Evolutionary conservation across 225 moss, liverwort and hornwort genomes (phyloP), one percentile per base, ranked within the genome.

Genomic region (Pleurozium schreberi): DNA sequence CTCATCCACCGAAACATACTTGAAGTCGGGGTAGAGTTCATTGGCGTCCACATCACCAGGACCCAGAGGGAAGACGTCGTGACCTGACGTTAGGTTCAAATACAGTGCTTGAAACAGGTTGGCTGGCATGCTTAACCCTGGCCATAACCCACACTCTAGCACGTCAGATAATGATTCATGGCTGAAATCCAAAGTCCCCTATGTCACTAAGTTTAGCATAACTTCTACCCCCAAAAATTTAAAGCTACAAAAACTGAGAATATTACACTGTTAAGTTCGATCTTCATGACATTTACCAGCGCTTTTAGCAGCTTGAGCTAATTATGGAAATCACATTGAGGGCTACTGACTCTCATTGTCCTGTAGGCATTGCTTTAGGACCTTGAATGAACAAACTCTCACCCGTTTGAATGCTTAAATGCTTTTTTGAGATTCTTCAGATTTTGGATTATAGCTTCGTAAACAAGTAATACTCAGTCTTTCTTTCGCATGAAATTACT

Each of bases 11-110:
- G 89, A 65, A 1, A 87, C 77, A 19, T 84, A 89, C 84, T 87
- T 79, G 84, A 40, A 73, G 65, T 91, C 78, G 7, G 89, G 89
- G 71, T 55, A 91, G 42, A 91, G 73, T 76, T 89, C 84, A 63
- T 84, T 80, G 73, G 91, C 91, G 28, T 64, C 73, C 59, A 60
- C 84, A 60, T 84, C 43, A 10, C 7, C 16, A 17, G 84, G 66
- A 53, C 47, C 77, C n/a, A 91, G 40, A 18, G 89, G 89, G 66
- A 58, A 86, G 21, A 65, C 4, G 18, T 89, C 87, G 11, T 65
- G 19, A 12, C 87, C 79, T 20, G 80, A 65, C 2, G 43, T 8
- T 9, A 89, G 4, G 8, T 81, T 76, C 53, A 75, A 45, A 22
- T 14, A 9, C 11, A 91, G 30, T 40, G 68, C 52, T 68, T 82